These are phyloP conservation scores for Psilocybe tampanensis DNA, from an alignment of 768 basidiomycete genomes.

Conservation along the genomic window DNA sequence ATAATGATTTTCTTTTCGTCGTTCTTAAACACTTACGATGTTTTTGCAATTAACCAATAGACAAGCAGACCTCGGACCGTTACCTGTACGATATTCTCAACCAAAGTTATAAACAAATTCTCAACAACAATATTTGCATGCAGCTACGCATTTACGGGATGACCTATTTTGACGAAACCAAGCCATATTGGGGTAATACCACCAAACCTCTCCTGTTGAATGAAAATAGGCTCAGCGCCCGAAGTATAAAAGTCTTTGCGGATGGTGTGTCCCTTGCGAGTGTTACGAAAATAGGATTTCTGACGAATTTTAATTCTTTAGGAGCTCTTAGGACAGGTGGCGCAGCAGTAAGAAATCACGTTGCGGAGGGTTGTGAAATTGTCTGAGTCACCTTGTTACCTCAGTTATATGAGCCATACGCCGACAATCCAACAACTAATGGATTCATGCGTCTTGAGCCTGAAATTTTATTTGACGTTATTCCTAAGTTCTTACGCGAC, in stretches of 20 bases:
- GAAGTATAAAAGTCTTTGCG: conserved; percentile 81
- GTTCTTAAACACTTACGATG: background rate
- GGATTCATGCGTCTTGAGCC: conserved; percentile 79
- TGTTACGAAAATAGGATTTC: background rate
- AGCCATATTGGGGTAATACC: conserved; percentile 74
- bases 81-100: conserved; percentile 59
- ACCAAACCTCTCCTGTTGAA: conserved; percentile 55
- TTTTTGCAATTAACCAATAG: conserved; percentile 36
- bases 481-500: conserved; percentile 72
- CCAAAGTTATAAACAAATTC: too few relatives aligned
- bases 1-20: background rate
- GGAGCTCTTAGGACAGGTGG: conserved; percentile 90
- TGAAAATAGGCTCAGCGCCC: conserved; percentile 65
- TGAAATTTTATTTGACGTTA: conserved; percentile 59
- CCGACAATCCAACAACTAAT: conserved; percentile 71
- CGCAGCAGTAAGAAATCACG: conserved; percentile 62
- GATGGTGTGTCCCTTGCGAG: conserved; percentile 47
- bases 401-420: conserved; percentile 81
- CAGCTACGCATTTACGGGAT: conserved; percentile 81
- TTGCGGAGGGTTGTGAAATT: background rate
- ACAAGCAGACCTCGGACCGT: conserved; percentile 54
- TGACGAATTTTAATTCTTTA: conserved; percentile 25
- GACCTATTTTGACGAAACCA: conserved; percentile 68
- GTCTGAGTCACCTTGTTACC: background rate
- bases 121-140: too few relatives aligned